Evolutionary conservation across 176 grass and related monocot genomes (phyloP).

Genomic region (Echinochloa phyllopogon): DNA sequence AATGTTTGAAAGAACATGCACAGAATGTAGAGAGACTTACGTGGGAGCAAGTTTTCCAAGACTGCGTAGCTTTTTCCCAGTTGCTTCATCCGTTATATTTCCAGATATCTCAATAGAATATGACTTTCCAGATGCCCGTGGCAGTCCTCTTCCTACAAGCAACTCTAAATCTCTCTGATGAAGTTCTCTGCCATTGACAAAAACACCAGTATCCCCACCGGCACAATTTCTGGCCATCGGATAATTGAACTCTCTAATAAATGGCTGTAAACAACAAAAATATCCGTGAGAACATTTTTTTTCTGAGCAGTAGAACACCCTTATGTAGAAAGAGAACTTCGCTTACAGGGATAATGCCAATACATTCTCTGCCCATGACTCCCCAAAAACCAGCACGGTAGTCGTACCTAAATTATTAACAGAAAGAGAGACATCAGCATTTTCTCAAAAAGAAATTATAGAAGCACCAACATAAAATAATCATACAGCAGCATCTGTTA

Average conservation of each 20-base stretch:
- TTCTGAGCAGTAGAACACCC: neutral
- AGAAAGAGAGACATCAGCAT: slow-evolving; percentile 35
- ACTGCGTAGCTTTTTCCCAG: slow-evolving; percentile 64
- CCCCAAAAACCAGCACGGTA: slow-evolving; percentile 97
- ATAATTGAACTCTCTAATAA: slow-evolving; percentile 93
- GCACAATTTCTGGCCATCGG: slow-evolving; percentile 72
- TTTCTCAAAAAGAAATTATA: slow-evolving; percentile 20
- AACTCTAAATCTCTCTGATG: slow-evolving; percentile 80
- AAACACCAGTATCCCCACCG: slow-evolving; percentile 71
- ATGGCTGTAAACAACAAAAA: slow-evolving; percentile 56
- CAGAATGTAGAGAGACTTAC: slow-evolving; percentile 61
- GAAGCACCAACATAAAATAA: neutral
- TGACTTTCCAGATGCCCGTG: slow-evolving; percentile 55
- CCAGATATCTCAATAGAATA: slow-evolving; percentile 84
- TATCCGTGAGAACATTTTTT: slow-evolving; percentile 33
- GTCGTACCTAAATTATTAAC: slow-evolving; percentile 72
- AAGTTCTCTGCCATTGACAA: slow-evolving; percentile 95
- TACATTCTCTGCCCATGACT: slow-evolving; percentile 86
- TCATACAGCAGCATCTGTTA: neutral
- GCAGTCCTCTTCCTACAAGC: slow-evolving; percentile 80
- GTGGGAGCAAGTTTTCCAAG: slow-evolving; percentile 98
- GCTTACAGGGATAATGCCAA: slow-evolving; percentile 98
- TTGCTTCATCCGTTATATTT: slow-evolving; percentile 73
- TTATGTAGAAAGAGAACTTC: slow-evolving; percentile 26
- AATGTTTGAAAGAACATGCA: neutral